A percentile compares a stretch with the other conserved stretches of the same genome.
phyloP scores from a whole-genome alignment of 495 filamentous ascomycete species.

The Cercophora newfieldiana region DNA sequence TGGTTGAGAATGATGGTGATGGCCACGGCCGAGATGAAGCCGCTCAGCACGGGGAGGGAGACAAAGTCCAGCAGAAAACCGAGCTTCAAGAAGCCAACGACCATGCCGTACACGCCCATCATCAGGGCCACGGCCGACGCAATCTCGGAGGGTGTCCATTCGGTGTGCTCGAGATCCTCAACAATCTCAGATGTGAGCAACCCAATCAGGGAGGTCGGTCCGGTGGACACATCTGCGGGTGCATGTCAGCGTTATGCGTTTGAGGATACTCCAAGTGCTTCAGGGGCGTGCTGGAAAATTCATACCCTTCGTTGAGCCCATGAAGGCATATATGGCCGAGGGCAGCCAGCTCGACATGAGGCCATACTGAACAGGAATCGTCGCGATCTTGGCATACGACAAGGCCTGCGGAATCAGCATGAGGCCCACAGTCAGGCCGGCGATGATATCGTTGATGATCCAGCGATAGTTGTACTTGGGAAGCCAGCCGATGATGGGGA shows the following conservation, averaged over 20 bases:
- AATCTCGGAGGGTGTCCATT: slow-evolving; percentile 44
- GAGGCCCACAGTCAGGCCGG: slow-evolving; percentile 52
- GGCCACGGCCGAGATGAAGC: slow-evolving; percentile 53
- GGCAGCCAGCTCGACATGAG: slow-evolving; percentile 57
- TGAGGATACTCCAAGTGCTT: not conserved
- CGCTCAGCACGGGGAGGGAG: slow-evolving; percentile 50
- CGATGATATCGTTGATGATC: slow-evolving; percentile 51
- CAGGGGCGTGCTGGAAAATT: not conserved
- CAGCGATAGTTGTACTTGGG: slow-evolving; percentile 49
- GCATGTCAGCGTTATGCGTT: not conserved
- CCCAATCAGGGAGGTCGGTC: slow-evolving; percentile 54
- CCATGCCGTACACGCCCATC: slow-evolving; percentile 52
- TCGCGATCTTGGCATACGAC: slow-evolving; percentile 55
- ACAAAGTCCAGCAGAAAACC: slow-evolving; percentile 55
- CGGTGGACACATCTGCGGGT: slow-evolving; percentile 46
- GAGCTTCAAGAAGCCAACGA: slow-evolving; percentile 51
- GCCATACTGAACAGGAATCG: slow-evolving; percentile 52
- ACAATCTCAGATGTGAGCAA: slow-evolving; percentile 53
- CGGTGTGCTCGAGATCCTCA: slow-evolving; percentile 36
- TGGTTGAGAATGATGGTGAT: slow-evolving; percentile 52
- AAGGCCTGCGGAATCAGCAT: slow-evolving; percentile 54
- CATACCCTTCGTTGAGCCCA: slow-evolving; percentile 58
- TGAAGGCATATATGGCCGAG: slow-evolving; percentile 49
- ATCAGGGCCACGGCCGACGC: slow-evolving; percentile 52
- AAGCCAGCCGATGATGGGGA: slow-evolving; percentile 55